Base-by-base conservation (phyloP, 768 basidiomycete species). In the Cyathus striatus region DNA sequence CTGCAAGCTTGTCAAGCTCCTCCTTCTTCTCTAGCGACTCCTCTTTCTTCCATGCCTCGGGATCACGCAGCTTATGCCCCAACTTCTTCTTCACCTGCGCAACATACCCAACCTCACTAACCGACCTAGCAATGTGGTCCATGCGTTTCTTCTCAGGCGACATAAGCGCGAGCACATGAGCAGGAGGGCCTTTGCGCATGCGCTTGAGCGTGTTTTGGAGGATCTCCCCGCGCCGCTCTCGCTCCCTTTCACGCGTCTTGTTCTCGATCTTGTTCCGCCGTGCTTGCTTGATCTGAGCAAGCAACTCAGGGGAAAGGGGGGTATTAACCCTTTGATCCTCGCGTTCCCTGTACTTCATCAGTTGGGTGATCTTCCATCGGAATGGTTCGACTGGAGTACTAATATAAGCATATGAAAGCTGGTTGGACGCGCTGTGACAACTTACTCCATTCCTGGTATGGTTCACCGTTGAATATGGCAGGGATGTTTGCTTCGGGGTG, bases 71-170 rank as follows among this genome's bases (percentile, higher is more conserved):
- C 56, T 68, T 78, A 41, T 69, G 71, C 2, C 85, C 81, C 45
- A 76, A 56, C 45, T 54, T 61, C 45, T 63, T 63, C 65, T 90
- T 91, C 39, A 82, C 67, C 54, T 61, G 52, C n/a, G 76, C 87
- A 2, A 80, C 73, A 57, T 87, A 90, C 12, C 89, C 89, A 0
- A 75, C 84, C 57, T 83, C 79, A 42, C 81, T 73, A 2, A 76
- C 67, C 27, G 68, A 70, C 26, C 78, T 60, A 40, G 70, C 66
- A 4, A 83, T 60, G 47, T 60, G 63, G 48, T 88, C 84, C 57
- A 67, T 55, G 40, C 56, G 60, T 45, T 66, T 69, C 45, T 73
- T 60, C 49, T 69, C 53, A 1, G 68, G 63, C 0, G 75, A 65
- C 79, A 88, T 79, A 45, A 54, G 63, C 17, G 57, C 60, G 2